These are phyloP conservation scores for Neopestalotiopsis sp. DNA, from an alignment of 2,329 filamentous ascomycete species.

Conservation along the genomic window DNA sequence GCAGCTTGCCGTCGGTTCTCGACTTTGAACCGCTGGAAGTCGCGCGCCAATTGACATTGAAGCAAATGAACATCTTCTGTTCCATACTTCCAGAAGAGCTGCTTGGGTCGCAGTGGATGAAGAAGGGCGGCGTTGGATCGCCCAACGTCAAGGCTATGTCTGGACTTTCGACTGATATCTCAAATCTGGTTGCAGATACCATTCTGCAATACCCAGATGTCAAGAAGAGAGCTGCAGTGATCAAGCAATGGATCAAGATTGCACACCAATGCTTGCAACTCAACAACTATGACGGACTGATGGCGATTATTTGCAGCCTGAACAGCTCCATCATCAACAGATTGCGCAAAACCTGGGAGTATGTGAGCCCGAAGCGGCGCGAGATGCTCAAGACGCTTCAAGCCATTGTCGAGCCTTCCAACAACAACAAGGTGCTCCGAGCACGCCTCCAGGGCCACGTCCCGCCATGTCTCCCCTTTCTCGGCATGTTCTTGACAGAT, in stretches of 20 bases:
- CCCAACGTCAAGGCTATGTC: conserved; percentile 96
- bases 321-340: conserved; percentile 91
- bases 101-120: conserved; percentile 91
- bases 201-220: conserved; percentile 88
- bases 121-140: conserved; percentile 78
- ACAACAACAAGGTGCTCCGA: conserved; percentile 89
- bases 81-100: conserved; percentile 92
- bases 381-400: conserved; percentile 79
- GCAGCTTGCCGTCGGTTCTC: conserved; percentile 73
- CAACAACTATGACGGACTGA: conserved; percentile 94
- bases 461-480: conserved; percentile 90
- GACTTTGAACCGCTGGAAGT: conserved; percentile 93
- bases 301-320: conserved; percentile 95
- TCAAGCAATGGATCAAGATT: conserved; percentile 99
- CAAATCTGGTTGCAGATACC: conserved; percentile 90
- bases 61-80: conserved; percentile 90
- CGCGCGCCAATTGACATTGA: conserved; percentile 89
- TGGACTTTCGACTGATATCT: conserved; percentile 86
- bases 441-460: conserved; percentile 83
- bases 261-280: conserved; percentile 84
- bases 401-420: conserved; percentile 83
- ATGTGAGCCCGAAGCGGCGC: conserved; percentile 83
- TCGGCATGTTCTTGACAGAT: conserved; percentile 96
- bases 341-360: conserved; percentile 89
- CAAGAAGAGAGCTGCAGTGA: conserved; percentile 86